These are phyloP conservation scores for Ballota nigra DNA, from an alignment of 257 asterid species.

Conservation along the genomic window DNA sequence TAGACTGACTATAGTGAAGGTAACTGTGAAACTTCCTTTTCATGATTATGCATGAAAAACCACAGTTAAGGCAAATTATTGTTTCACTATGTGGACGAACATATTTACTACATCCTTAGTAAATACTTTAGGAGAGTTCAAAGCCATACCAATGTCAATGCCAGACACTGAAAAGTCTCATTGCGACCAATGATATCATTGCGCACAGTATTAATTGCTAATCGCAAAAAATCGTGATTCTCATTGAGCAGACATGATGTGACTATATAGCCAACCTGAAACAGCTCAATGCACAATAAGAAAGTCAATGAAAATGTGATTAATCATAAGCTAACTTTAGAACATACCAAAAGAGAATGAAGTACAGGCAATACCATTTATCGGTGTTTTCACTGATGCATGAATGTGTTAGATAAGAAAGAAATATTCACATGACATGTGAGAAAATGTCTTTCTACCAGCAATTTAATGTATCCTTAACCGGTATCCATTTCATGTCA, in stretches of 20 bases:
- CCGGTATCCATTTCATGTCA: background rate
- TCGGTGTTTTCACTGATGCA: background rate
- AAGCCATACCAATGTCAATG: conserved; percentile 73
- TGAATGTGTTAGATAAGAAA: background rate
- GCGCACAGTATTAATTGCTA: conserved; percentile 90
- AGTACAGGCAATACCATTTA: background rate
- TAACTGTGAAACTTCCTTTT: conserved; percentile 2
- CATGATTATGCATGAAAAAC: background rate
- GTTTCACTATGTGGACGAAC: conserved; percentile 12
- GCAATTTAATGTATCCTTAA: background rate
- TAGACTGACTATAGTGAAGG: conserved; percentile 15
- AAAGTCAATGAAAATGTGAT: conserved; percentile 18
- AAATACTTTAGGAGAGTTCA: conserved; percentile 5
- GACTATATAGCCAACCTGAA: conserved; percentile 98
- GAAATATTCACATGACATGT: background rate
- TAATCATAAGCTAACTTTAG: background rate
- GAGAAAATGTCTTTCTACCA: background rate
- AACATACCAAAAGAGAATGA: background rate
- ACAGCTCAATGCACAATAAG: conserved; percentile 50
- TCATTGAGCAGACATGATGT: conserved; percentile 94
- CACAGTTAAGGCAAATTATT: background rate
- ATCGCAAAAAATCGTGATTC: conserved; percentile 94
- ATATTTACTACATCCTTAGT: conserved; percentile 10
- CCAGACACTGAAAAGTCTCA: conserved; percentile 97
- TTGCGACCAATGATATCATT: conserved; percentile 93